phyloP scores from a whole-genome alignment of 805 yeast genomes.

The Candida ovalis region DNA sequence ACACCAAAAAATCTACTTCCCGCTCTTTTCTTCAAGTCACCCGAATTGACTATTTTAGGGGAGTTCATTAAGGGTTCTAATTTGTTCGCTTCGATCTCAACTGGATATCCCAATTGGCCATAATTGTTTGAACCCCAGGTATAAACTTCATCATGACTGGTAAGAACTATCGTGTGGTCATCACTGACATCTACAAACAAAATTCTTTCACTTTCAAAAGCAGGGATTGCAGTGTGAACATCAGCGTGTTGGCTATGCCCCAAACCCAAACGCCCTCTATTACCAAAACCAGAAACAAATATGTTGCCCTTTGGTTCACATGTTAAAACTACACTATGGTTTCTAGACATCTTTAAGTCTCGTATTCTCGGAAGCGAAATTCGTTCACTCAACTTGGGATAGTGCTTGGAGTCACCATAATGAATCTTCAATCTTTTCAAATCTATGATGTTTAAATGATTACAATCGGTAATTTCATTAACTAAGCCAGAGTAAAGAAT shows the following conservation, averaged over 20 bases:
- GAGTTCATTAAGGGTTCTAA: constrained; percentile 25
- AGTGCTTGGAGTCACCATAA: constrained; percentile 21
- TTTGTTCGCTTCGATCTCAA: constrained; percentile 22
- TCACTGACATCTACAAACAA: constrained; percentile 48
- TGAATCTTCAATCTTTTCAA: constrained; percentile 17
- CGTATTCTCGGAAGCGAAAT: constrained; percentile 42
- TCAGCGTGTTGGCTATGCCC: constrained; percentile 40
- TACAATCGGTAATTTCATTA: constrained; percentile 7
- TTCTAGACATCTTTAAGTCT: constrained; percentile 52
- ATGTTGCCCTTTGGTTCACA: constrained; percentile 43
- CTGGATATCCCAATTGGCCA: constrained; percentile 62
- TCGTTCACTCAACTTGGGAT: constrained; percentile 19
- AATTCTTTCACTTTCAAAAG: constrained; percentile 31
- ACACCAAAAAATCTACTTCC: constrained; percentile 35
- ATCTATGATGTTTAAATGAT: constrained; percentile 16
- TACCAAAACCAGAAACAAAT: constrained; percentile 61
- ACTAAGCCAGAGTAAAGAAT: constrained; percentile 58
- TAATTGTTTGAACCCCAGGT: constrained; percentile 77
- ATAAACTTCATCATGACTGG: constrained; percentile 49
- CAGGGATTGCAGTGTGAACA: constrained; percentile 40
- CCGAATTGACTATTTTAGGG: constrained; percentile 40
- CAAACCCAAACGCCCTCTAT: constrained; percentile 71
- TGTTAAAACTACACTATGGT: constrained; percentile 61
- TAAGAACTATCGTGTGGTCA: constrained; percentile 63
- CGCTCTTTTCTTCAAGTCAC: constrained; percentile 38